A percentile compares a stretch with the other conserved stretches of the same genome.
Evolutionary conservation across 1,284 basidiomycete species (phyloP).

Genomic region (Ceratobasidium papillatum): DNA sequence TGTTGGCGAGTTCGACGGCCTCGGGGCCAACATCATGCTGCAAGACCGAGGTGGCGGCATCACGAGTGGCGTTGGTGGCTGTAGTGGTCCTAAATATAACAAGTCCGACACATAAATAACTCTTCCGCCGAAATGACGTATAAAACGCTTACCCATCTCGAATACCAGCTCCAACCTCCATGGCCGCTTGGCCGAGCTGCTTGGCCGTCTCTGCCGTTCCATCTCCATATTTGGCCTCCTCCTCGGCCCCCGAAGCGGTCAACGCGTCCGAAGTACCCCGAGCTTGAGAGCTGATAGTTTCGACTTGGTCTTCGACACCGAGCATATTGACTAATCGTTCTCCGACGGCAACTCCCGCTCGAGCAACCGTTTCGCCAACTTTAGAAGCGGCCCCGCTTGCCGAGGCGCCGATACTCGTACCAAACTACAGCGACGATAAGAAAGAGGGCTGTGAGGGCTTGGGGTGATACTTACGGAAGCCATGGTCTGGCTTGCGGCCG

Average conservation of each 20-base stretch:
- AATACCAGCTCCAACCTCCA: constrained; percentile 12
- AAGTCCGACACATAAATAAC: not conserved
- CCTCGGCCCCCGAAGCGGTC: constrained; percentile 2
- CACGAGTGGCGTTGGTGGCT: not conserved
- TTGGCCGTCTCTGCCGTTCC: not conserved
- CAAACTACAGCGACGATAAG: constrained; percentile 3
- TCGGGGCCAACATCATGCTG: constrained; percentile 29
- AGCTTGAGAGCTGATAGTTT: constrained; percentile 13
- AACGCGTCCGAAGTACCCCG: not conserved
- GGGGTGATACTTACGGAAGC: constrained; percentile 11
- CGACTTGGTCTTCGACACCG: constrained; percentile 33
- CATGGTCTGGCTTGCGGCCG: constrained; percentile 28
- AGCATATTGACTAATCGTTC: constrained; percentile 23
- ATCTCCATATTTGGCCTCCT: constrained; percentile 31
- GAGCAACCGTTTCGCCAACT: constrained; percentile 23
- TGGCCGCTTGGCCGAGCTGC: not conserved
- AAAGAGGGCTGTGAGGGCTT: not conserved
- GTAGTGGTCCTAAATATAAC: not conserved
- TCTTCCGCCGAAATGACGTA: not conserved
- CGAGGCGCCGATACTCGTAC: constrained; percentile 14
- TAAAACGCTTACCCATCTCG: constrained; percentile 18
- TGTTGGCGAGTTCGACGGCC: constrained; percentile 17
- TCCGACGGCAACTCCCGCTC: constrained; percentile 19
- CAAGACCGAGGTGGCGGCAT: constrained; percentile 16
- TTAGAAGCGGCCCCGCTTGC: not conserved